Conservation (phyloP, 768 basidiomycete genomes). For the Pleurotus eryngii region DNA sequence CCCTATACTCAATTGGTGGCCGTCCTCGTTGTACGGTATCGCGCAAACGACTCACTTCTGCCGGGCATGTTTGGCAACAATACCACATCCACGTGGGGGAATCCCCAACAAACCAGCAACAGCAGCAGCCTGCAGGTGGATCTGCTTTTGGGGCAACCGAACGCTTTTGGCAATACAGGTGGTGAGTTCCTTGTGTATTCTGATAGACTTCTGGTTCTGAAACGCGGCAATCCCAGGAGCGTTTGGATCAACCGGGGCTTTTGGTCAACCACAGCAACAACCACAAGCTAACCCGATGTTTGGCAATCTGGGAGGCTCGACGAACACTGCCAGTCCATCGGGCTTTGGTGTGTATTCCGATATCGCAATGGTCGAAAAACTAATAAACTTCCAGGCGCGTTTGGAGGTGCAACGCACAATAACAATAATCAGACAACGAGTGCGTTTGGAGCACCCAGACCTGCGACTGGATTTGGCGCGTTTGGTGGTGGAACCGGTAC, state of each 20-base stretch:
- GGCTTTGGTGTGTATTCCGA: constrained; percentile 43
- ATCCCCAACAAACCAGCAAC: constrained; percentile 64
- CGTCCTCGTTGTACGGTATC: constrained; percentile 11
- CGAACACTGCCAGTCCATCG: constrained; percentile 22
- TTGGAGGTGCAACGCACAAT: constrained; percentile 24
- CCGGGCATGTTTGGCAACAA: constrained; percentile 58
- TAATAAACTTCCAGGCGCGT: constrained; percentile 35
- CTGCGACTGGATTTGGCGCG: constrained; percentile 71
- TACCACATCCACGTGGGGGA: constrained; percentile 61
- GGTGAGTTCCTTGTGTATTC: constrained; percentile 14
- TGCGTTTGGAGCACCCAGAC: constrained; percentile 65
- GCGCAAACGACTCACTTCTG: constrained; percentile 8
- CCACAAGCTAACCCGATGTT: constrained; percentile 79
- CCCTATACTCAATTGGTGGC: constrained; percentile 9
- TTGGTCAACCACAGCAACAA: constrained; percentile 63
- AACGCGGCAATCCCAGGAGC: constrained; percentile 29
- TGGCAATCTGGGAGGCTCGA: constrained; percentile 48
- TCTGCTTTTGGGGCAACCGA: constrained; percentile 44
- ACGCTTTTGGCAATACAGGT: constrained; percentile 25
- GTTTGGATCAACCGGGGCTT: constrained; percentile 52
- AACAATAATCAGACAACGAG: constrained; percentile 34
- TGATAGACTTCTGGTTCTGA: constrained; percentile 22
- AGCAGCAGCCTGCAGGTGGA: constrained; percentile 50
- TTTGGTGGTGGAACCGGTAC: constrained; percentile 55
- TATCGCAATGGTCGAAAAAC: constrained; percentile 17